Evolutionary conservation across 257 asterid species (phyloP), one percentile per base, ranked within the genome.

Genomic region (Linderniella brevidens): DNA sequence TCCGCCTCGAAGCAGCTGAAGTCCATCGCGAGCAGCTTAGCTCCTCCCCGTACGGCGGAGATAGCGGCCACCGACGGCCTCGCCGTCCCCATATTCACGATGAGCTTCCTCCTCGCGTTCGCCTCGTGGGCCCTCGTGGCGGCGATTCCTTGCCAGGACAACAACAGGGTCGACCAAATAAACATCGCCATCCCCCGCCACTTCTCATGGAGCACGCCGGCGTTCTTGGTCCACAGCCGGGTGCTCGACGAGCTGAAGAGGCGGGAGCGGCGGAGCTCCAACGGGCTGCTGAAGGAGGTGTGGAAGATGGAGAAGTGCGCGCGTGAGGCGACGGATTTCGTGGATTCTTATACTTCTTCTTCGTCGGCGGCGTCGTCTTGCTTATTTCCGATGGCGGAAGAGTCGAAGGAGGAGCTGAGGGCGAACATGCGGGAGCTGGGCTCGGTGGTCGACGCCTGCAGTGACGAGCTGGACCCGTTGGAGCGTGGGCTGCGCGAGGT

Each of bases 1-100:
- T 88, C 98, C 0, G 94, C 98, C 8, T 75, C 96, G 1, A 88
- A 81, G 69, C 98, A 88, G 71, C 84, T 88, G 55, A 94, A 84
- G 37, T 58, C 72, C 20, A 64, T 88, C n/a, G 75, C 92, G 12
- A 72, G 44, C 65, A 74, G 57, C 71, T 57, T 88, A 59, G 63
- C 63, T 38, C 72, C 84, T 11, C 98, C 98, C 0, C 82, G 86
- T 18, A 65, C 78, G 13, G 60, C 57, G 17, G 94, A 88, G 15
- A 57, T 77, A 15, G 61, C 74, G 11, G 80, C 94, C 49, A 70
- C 88, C 0, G 68, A 71, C 35, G 90, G 94, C 18, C 54, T 85
- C 17, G 79, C 92, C 7, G n/a, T 48, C 19, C 77, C 66, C 20
- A 46, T 81, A 58, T 84, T 68, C 35, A 65, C 92, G 0, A 88